Percentiles rank a stretch among this genome's conserved stretches.
These are phyloP conservation scores for Dichomitus squalens DNA, from an alignment of 1,284 basidiomycete species.

Conservation along the genomic window DNA sequence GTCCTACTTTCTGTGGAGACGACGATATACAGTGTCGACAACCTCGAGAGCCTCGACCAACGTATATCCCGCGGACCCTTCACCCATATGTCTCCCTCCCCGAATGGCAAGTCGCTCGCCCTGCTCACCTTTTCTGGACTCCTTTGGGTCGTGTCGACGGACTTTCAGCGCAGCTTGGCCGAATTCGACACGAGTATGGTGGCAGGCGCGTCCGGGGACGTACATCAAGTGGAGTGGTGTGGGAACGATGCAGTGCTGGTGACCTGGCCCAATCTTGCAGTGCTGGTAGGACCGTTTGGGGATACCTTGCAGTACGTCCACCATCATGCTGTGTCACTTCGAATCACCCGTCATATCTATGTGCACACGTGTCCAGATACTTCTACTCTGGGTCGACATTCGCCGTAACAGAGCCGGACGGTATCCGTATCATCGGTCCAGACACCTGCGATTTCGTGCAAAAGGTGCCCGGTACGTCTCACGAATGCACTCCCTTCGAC, in stretches of 20 bases:
- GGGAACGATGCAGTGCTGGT: constrained; percentile 94
- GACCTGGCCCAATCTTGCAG: constrained; percentile 78
- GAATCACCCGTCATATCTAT: not conserved
- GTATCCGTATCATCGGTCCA: constrained; percentile 80
- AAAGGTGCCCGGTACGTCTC: constrained; percentile 79
- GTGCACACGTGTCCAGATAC: constrained; percentile 53
- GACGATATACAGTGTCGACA: constrained; percentile 83
- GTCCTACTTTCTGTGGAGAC: constrained; percentile 80
- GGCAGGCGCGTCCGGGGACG: constrained; percentile 51
- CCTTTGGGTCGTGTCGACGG: constrained; percentile 92
- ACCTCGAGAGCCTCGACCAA: constrained; percentile 86
- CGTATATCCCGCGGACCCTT: constrained; percentile 91
- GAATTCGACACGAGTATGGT: constrained; percentile 75
- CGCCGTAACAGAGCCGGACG: constrained; percentile 86
- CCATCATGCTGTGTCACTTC: not conserved
- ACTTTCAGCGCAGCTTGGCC: constrained; percentile 88
- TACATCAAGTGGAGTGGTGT: constrained; percentile 89
- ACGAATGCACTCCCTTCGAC: not conserved
- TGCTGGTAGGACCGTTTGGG: constrained; percentile 91
- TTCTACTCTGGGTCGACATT: constrained; percentile 78
- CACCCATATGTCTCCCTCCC: constrained; percentile 83
- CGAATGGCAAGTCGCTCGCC: constrained; percentile 92
- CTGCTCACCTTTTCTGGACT: constrained; percentile 74
- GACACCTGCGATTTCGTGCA: constrained; percentile 89
- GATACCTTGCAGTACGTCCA: constrained; percentile 78